Conservation (phyloP, 352 stramenopile genomes). For the Pythium folliculosum region DNA sequence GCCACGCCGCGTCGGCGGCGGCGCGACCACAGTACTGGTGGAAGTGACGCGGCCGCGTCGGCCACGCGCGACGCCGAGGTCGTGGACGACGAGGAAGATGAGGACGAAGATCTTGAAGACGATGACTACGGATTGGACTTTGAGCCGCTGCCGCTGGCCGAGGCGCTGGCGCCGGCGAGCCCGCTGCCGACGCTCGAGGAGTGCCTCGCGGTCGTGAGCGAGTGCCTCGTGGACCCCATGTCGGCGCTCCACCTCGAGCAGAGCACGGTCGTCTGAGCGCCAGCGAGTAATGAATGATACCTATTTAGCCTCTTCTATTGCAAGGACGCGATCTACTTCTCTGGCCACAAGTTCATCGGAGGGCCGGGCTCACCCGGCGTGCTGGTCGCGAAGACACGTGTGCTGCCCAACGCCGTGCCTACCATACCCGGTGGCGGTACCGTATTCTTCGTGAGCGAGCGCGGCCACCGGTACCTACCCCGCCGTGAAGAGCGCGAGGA, state of each 20-base stretch:
- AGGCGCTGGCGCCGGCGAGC: background rate
- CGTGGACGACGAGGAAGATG: background rate
- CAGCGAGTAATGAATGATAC: no score
- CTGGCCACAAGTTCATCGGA: conserved; percentile 94
- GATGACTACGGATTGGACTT: background rate
- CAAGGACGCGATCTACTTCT: conserved; percentile 94
- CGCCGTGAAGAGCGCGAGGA: conserved; percentile 78
- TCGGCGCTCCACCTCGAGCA: conserved; percentile 45
- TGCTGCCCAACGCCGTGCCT: conserved; percentile 49
- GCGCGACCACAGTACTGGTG: background rate
- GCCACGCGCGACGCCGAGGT: background rate
- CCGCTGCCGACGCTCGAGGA: conserved; percentile 18
- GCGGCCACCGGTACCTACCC: conserved; percentile 52
- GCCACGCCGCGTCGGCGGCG: background rate
- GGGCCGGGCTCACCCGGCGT: conserved; percentile 88
- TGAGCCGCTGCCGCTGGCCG: conserved; percentile 16
- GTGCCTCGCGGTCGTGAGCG: conserved; percentile 20
- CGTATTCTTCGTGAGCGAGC: conserved; percentile 47
- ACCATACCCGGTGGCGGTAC: conserved; percentile 43
- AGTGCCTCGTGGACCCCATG: conserved; percentile 16
- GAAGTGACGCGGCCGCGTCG: background rate
- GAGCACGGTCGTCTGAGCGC: background rate
- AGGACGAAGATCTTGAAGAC: conserved; percentile 5
- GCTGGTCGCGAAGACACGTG: conserved; percentile 92
- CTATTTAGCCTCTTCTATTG: no score